Evolutionary conservation across 768 basidiomycete genomes (phyloP), one percentile per base, ranked within the genome.

Genomic region (Lentinula sp.): DNA sequence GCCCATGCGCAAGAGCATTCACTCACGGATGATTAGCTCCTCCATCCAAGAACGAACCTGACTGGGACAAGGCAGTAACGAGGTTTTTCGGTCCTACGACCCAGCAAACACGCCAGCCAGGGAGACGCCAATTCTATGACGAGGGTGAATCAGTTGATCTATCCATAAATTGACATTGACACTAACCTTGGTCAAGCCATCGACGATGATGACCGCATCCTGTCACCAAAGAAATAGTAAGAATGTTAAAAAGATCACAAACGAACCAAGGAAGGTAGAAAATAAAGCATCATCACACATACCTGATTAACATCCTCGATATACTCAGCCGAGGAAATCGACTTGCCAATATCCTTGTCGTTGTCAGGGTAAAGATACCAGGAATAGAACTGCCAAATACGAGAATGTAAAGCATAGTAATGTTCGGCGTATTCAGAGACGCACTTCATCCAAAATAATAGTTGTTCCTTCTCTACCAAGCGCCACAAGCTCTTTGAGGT

Each of bases 31-130:
- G 94, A 68, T 93, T 94, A 3, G 93, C 93, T 60, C 95, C 95
- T 16, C 95, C 95, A 67, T 98, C 95, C 60, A 98, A 76, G 85
- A 94, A 97, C 74, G 49, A 62, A 76, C 89, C 91, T 23, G 90
- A 89, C 69, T 98, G 95, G n/a, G 91, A 92, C 45, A 98, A 83
- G 1, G 95, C 95, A 7, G 88, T 87, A 65, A 97, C 80, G 49
- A 97, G 70, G 70, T 91, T 89, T 75, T 89, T 93, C 15, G 95
- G 95, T 0, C 93, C 95, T 21, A 96, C 70, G 35, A 97, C 93
- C 95, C 91, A 93, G 75, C 93, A 95, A 43, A 95, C 78, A 65
- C 95, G 84, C 93, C 93, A 98, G 39, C 95, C 95, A 8, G 95
- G 94, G 59, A 95, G 85, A 67, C 95, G 87, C 89, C 91, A 96